These are phyloP conservation scores for Fulvia fulva DNA, from an alignment of 2,329 filamentous ascomycete species.

Conservation along the genomic window DNA sequence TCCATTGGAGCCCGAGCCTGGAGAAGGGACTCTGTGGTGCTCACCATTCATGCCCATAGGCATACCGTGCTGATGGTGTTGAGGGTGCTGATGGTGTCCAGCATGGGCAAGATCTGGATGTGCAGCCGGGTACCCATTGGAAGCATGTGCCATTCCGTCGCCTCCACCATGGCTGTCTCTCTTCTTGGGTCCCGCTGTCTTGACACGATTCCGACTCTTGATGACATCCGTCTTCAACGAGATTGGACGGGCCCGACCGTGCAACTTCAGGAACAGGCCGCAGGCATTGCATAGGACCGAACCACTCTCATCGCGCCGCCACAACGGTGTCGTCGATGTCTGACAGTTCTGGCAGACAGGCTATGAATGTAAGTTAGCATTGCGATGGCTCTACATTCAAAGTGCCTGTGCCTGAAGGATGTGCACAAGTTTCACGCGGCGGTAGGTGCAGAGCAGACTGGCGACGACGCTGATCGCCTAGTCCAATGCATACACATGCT, in stretches of 20 bases:
- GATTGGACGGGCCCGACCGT: conserved; percentile 87
- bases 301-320: conserved; percentile 94
- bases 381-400: too few relatives aligned
- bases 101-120: conserved; percentile 15
- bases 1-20: conserved; percentile 66
- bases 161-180: conserved; percentile 26
- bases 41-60: conserved; percentile 16
- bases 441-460: too few relatives aligned
- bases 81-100: conserved; percentile 29
- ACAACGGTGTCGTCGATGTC: conserved; percentile 92
- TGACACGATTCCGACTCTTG: conserved; percentile 97
- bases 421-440: too few relatives aligned
- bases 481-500: too few relatives aligned
- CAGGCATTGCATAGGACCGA: conserved; percentile 98
- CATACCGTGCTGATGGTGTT: conserved; percentile 15
- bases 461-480: too few relatives aligned
- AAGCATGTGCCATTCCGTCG: conserved; percentile 11
- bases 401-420: too few relatives aligned
- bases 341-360: conserved; percentile 97
- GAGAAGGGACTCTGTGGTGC: conserved; percentile 15
- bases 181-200: conserved; percentile 77
- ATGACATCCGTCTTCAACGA: conserved; percentile 98
- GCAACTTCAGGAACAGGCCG: conserved; percentile 93
- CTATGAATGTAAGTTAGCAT: conserved; percentile 43
- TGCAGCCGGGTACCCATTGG: conserved; percentile 19